Evolutionary conservation across 2,329 filamentous ascomycete genomes (phyloP).

Genomic region (Gaeumannomyces sp.): DNA sequence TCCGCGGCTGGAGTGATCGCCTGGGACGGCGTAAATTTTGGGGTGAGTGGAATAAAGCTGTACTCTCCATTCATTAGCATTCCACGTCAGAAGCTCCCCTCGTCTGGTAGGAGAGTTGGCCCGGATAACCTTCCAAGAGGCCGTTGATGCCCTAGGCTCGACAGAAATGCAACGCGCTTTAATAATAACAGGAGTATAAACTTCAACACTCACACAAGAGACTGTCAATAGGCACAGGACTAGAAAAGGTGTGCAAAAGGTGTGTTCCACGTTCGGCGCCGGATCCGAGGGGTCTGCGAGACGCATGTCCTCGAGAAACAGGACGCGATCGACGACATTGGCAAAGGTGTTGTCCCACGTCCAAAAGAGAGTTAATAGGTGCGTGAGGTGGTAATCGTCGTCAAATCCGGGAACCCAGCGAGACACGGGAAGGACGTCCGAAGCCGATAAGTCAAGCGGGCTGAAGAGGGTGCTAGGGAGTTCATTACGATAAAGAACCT

Average conservation of each 20-base stretch:
- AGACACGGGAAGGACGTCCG: constrained; percentile 15
- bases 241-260: constrained; percentile 20
- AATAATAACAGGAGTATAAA: not conserved
- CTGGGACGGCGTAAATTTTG: constrained; percentile 3
- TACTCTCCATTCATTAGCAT: not conserved
- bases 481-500: not conserved
- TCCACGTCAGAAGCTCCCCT: not conserved
- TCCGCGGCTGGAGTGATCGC: constrained; percentile 6
- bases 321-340: constrained; percentile 14
- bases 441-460: not conserved
- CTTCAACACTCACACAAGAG: constrained; percentile 14
- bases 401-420: constrained; percentile 17
- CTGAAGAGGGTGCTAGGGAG: not conserved
- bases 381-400: constrained; percentile 15
- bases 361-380: constrained; percentile 19
- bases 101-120: not conserved
- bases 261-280: not conserved
- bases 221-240: constrained; percentile 20
- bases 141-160: not conserved
- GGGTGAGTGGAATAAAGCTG: constrained; percentile 8
- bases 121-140: not conserved
- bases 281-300: not conserved
- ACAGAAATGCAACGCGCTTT: not conserved
- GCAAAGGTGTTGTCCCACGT: constrained; percentile 19
- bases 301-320: constrained; percentile 15